Conservation (phyloP, 345 rosid genomes). For the Microthlaspi erraticum region DNA sequence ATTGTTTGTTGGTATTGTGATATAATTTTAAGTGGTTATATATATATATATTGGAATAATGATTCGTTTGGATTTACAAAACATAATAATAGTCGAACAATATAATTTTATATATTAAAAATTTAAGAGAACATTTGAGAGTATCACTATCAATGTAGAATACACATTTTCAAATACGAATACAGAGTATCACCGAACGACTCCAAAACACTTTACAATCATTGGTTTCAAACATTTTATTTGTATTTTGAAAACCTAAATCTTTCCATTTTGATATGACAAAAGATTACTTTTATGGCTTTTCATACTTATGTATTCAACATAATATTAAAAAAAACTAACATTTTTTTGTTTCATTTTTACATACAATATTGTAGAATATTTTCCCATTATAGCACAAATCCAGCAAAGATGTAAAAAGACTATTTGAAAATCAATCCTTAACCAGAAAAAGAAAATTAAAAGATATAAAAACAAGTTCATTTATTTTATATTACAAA, state of each 20-base stretch:
- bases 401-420: constrained; percentile 28
- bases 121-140: too few species aligned
- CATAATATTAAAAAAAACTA: background rate
- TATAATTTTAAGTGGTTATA: too few species aligned
- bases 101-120: too few species aligned
- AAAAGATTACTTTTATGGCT: background rate
- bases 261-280: background rate
- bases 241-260: background rate
- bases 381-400: constrained; percentile 13
- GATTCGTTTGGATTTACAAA: too few species aligned
- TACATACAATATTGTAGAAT: constrained; percentile 1
- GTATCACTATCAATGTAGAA: too few species aligned
- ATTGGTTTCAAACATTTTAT: background rate
- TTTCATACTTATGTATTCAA: too few species aligned
- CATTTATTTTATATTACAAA: background rate
- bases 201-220: background rate
- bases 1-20: too few species aligned
- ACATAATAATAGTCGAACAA: too few species aligned
- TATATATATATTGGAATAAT: too few species aligned
- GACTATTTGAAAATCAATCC: constrained; percentile 35
- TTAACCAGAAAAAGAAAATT: constrained; percentile 24
- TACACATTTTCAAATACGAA: too few species aligned
- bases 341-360: background rate
- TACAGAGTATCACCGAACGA: too few species aligned
- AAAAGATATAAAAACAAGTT: background rate